Base-by-base conservation (phyloP, 768 basidiomycete species). In the Pleurotus tuber-regium region DNA sequence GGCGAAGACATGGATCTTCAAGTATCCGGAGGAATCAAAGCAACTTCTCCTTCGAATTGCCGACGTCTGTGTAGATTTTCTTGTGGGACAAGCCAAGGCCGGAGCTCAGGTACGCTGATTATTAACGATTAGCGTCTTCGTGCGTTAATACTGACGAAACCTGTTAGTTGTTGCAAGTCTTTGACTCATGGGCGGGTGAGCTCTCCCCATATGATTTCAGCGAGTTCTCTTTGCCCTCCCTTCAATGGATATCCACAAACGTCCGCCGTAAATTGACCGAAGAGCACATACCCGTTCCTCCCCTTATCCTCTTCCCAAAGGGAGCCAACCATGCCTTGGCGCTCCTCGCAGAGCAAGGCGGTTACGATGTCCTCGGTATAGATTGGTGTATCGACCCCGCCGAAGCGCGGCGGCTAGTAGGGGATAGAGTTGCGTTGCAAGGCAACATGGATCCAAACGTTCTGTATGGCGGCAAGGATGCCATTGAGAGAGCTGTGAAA, bases 151-250 rank as follows among this genome's bases (percentile, higher is more conserved):
- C 10, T 49, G 49, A 40, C n/a, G n/a, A n/a, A n/a, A n/a, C n/a
- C n/a, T n/a, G 14, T 49, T 58, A 99, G 95, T 75, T 97, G 40
- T 76, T 98, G 4, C 97, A 99, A 81, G 79, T 99, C 10, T 99
- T 99, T 62, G 97, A 99, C 68, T 98, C 97, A 1, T 92, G 89
- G 82, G 97, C 91, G 7, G 89, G 90, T 43, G 95, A 97, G 63
- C 77, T 99, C 52, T 87, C 95, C 3, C 92, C 88, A 2, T 73
- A 90, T 62, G 90, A 98, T 64, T 98, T 96, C 69, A 66, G 69
- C 25, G 72, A 75, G 43, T 98, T 97, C 70, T 87, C 95, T 39
- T 79, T 89, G 54, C 94, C 94, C 6, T 80, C 87, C 12, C 75
- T 93, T 31, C 68, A 75, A 40, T 80, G 83, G 59, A 94, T 98